Conservation (phyloP, 352 stramenopile species). For the Thalassiosira exigua region DNA sequence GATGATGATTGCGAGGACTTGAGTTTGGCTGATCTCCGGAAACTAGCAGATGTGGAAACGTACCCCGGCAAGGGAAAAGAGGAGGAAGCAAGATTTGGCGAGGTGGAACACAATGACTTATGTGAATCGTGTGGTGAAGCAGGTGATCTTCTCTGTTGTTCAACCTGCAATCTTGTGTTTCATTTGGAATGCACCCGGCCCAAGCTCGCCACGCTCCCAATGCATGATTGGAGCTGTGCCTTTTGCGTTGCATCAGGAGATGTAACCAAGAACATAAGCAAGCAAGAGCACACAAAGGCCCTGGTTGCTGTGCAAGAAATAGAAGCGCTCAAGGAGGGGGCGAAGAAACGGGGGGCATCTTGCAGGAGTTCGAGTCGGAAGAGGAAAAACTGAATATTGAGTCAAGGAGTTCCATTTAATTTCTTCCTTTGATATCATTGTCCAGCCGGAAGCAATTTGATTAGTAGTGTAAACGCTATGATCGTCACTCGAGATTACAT, state of each 20-base stretch:
- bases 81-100: not conserved
- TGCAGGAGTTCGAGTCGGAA: too few species aligned
- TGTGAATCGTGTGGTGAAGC: slow-evolving; percentile 23
- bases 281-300: not conserved
- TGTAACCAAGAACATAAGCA: slow-evolving; percentile 3
- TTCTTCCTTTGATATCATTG: too few species aligned
- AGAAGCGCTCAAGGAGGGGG: slow-evolving; percentile 7
- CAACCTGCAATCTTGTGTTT: slow-evolving; percentile 76
- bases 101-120: slow-evolving; percentile 43
- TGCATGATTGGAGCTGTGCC: slow-evolving; percentile 66
- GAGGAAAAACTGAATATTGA: too few species aligned
- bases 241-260: slow-evolving; percentile 65
- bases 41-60: slow-evolving; percentile 13
- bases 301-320: not conserved
- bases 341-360: not conserved
- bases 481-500: too few species aligned
- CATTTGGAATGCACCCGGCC: slow-evolving; percentile 74
- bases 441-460: too few species aligned
- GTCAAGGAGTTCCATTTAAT: too few species aligned
- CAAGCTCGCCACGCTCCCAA: slow-evolving; percentile 9
- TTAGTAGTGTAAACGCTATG: too few species aligned
- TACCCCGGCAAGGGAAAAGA: not conserved
- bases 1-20: slow-evolving; percentile 43
- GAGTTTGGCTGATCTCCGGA: slow-evolving; percentile 31
- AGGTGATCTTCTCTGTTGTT: slow-evolving; percentile 71